Evolutionary conservation across 306 rosid species (phyloP), one percentile per base, ranked within the genome.

Genomic region (Trifolium pratense): DNA sequence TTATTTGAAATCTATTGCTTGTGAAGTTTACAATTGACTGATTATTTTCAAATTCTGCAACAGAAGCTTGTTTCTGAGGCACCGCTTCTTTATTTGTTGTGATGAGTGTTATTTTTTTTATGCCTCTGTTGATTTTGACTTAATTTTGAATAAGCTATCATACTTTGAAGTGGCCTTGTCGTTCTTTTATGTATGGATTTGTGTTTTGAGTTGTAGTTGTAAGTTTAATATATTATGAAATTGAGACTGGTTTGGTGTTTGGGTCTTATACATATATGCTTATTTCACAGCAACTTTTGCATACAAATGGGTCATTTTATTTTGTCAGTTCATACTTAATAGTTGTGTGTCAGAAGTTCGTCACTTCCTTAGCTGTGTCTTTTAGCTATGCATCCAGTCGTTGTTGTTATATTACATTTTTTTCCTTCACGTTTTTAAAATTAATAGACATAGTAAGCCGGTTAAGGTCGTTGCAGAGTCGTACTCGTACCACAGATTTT

Each of bases 31-130:
- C 39, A 48, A 42, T 60, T n/a, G 75, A 58, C 36, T 71, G 58
- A 59, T 71, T 65, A 26, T 16, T 29, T 71, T 17, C 48, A 67
- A 9, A 6, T 42, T 29, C 29, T 31, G 39, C 66, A 16, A 17
- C 13, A 14, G 26, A 10, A 66, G 18, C 52, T 78, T 70, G 60
- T 53, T 82, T 70, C 59, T 20, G 46, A 42, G 75, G 70, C 53
- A 12, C 12, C 37, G 0, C 32, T 71, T 75, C 15, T 58, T 29
- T 67, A 13, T 71, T 79, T 62, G 63, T 67, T 65, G 55, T 31
- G 8, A 53, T 70, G 43, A 25, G 60, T 48, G 57, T 43, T 42
- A 66, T 15, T 66, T 4, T 56, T 76, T 73, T 32, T 36, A 23
- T 42, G 7, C 39, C 10, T n/a, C 14, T 36, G 25, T 34, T 10